Evolutionary conservation across 306 rosid genomes (phyloP).

Genomic region (Quercus engelmannii): DNA sequence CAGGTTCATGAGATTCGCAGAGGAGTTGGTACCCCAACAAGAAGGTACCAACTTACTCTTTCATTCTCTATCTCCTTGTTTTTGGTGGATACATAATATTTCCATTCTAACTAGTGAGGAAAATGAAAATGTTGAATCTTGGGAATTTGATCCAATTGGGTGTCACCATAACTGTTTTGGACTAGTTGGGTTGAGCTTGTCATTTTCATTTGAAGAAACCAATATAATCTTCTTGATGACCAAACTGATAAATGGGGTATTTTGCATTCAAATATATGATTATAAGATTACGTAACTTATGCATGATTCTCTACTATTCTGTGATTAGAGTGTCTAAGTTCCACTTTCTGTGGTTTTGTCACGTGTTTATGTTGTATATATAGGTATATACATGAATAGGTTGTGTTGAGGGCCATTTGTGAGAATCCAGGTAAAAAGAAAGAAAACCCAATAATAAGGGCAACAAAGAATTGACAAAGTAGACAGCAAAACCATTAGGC

Average conservation of each 20-base stretch:
- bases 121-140: neutral
- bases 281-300: neutral
- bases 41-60: constrained; percentile 41
- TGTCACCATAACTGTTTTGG: neutral
- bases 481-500: no score
- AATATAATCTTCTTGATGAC: neutral
- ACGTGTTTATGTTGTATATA: no score
- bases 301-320: no score
- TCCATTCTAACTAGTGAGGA: neutral
- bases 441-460: no score
- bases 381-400: no score
- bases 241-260: neutral
- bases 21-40: constrained; percentile 46
- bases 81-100: no score
- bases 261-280: neutral
- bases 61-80: neutral
- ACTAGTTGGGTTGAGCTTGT: no score
- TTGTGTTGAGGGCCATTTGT: no score
- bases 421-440: no score
- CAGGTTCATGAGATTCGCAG: constrained; percentile 38
- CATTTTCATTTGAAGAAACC: neutral
- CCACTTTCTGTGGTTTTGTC: neutral
- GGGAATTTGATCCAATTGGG: neutral
- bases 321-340: no score
- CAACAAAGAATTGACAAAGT: no score